These are phyloP conservation scores for Halenospora varia DNA, from an alignment of 495 filamentous ascomycete genomes.

Conservation along the genomic window DNA sequence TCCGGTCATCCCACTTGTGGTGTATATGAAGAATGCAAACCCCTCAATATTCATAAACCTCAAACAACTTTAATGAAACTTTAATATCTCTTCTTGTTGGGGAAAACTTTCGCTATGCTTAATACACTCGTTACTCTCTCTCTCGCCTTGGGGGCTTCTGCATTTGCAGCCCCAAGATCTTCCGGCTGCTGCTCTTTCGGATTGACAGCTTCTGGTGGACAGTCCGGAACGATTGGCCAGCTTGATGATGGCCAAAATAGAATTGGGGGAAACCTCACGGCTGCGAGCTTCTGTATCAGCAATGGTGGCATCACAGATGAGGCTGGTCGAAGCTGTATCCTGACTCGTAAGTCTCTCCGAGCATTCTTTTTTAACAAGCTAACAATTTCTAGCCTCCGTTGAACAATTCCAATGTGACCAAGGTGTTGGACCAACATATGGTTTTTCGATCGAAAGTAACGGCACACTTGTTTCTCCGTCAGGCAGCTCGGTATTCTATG, in stretches of 20 bases:
- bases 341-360: slow-evolving; percentile 41
- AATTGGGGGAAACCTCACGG: slow-evolving; percentile 37
- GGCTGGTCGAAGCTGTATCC: slow-evolving; percentile 51
- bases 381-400: slow-evolving; percentile 37
- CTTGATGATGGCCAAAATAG: slow-evolving; percentile 52
- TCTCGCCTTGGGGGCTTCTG: slow-evolving; percentile 11
- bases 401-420: slow-evolving; percentile 64
- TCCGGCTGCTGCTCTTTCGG: slow-evolving; percentile 48
- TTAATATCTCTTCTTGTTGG: neutral
- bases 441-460: slow-evolving; percentile 46
- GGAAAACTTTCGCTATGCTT: slow-evolving; percentile 3
- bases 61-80: neutral
- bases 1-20: neutral
- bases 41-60: neutral
- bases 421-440: slow-evolving; percentile 38
- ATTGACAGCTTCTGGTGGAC: slow-evolving; percentile 40
- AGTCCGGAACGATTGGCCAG: slow-evolving; percentile 46
- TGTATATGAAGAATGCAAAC: neutral
- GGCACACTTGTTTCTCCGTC: slow-evolving; percentile 42
- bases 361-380: slow-evolving; percentile 6
- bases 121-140: slow-evolving; percentile 8
- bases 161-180: slow-evolving; percentile 3
- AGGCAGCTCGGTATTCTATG: slow-evolving; percentile 44
- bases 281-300: slow-evolving; percentile 42
- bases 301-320: slow-evolving; percentile 48